Evolutionary conservation across 2,329 filamentous ascomycete genomes (phyloP), one percentile per base, ranked within the genome.

Genomic region (Claviceps paspali): DNA sequence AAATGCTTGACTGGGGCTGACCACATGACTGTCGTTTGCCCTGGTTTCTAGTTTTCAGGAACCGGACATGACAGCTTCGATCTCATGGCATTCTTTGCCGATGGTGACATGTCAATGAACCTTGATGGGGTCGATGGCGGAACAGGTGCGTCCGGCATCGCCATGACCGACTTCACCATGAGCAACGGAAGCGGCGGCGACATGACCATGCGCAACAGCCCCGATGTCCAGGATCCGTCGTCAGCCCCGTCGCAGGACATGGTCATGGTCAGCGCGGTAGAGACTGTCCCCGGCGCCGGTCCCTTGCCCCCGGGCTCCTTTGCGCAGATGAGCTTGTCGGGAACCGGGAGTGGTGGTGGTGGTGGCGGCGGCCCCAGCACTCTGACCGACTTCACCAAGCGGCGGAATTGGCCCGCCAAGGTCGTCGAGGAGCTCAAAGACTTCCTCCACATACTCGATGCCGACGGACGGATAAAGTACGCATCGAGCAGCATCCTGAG

Each of bases 351-450:
- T 7, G n/a, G n/a, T 7, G 27, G 14, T 3, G 14, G 27, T 7
- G 2, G n/a, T 14, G 14, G 12, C 11, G 8, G 12, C 18, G 18
- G 30, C 23, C 26, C 24, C 38, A 68, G 55, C 49, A 66, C 64
- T 12, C 49, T 74, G 44, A 73, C 68, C 42, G 70, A 74, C 51
- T 74, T 74, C 43, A 74, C 70, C 31, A 74, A 74, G 55, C 60
- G 70, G 48, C 62, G 68, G 41, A 73, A 91, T 53, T 95, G 88
- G 88, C 81, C 84, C 12, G 82, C 87, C 54, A 80, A 83, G 46
- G 79, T 94, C 10, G 73, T 95, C 18, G 83, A 92, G 56, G 87
- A 94, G 64, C 66, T 96, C 48, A 82, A 80, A 52, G 88, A 95
- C 57, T 75, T 95, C 48, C 61, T 94, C 38, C 79, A 93, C 53